These are phyloP conservation scores for Yarrowia porcina DNA, from an alignment of 805 yeast species.

Conservation along the genomic window DNA sequence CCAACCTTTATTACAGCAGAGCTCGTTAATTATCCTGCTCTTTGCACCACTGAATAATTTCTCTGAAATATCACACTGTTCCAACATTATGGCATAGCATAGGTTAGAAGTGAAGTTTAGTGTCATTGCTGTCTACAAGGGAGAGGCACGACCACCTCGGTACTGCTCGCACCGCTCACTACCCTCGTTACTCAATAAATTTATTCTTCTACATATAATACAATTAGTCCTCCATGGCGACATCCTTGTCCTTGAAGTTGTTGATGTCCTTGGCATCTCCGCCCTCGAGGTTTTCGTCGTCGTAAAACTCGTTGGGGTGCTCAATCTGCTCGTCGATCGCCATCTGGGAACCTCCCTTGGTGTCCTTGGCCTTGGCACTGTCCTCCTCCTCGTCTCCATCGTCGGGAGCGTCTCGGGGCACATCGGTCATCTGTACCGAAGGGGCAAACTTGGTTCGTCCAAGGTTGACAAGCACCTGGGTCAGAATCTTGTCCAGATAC, in stretches of 20 bases:
- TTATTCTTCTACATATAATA: conserved; percentile 17
- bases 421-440: conserved; percentile 88
- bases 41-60: too few relatives aligned
- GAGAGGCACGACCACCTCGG: too few relatives aligned
- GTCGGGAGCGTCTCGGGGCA: conserved; percentile 82
- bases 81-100: too few relatives aligned
- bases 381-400: conserved; percentile 86
- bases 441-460: conserved; percentile 95
- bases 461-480: conserved; percentile 71
- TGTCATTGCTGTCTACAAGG: too few relatives aligned
- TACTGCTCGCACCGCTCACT: too few relatives aligned
- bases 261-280: conserved; percentile 32
- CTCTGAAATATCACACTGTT: too few relatives aligned
- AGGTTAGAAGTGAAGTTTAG: too few relatives aligned
- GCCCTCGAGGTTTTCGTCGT: conserved; percentile 52
- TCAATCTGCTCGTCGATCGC: conserved; percentile 74
- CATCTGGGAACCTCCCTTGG: conserved; percentile 84
- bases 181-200: not conserved
- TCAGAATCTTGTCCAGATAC: conserved; percentile 77
- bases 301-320: conserved; percentile 75
- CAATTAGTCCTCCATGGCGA: conserved; percentile 21
- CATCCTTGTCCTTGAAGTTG: conserved; percentile 26
- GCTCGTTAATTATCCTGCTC: too few relatives aligned
- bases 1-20: too few relatives aligned
- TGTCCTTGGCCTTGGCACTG: conserved; percentile 70